Conservation (phyloP, 129 eudicot genomes). For the Saussurea involucrata region DNA sequence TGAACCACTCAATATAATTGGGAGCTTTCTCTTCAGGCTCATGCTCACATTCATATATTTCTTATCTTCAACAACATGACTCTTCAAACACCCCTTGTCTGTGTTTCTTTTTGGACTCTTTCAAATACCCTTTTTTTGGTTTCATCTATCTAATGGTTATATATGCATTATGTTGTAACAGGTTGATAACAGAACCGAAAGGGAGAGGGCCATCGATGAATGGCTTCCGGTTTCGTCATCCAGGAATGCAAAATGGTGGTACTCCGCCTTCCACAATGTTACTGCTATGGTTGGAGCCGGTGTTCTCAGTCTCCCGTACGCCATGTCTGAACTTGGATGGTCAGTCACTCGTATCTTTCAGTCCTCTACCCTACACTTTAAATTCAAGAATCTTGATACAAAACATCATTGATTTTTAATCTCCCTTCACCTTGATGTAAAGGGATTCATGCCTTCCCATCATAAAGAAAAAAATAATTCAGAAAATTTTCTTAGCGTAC, state of each 20-base stretch:
- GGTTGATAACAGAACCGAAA: conserved; percentile 35
- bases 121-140: not conserved
- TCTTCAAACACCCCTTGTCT: conserved; percentile 23
- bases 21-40: not conserved
- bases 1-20: conserved; percentile 20
- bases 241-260: conserved; percentile 54
- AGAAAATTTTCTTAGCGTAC: not conserved
- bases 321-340: conserved; percentile 62
- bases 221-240: conserved; percentile 54
- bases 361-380: not conserved
- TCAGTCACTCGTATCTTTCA: conserved; percentile 6
- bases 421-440: not conserved
- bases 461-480: not conserved
- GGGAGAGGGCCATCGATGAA: conserved; percentile 40
- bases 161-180: conserved; percentile 9
- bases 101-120: conserved; percentile 1
- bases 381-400: not conserved
- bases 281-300: conserved; percentile 65
- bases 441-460: not conserved
- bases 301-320: conserved; percentile 57
- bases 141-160: not conserved
- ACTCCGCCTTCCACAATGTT: conserved; percentile 55
- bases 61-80: conserved; percentile 24
- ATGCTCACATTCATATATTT: conserved; percentile 1
- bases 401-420: not conserved